These are phyloP conservation scores for Carex scoparia DNA, from an alignment of 176 grass and related monocot genomes.

Conservation along the genomic window DNA sequence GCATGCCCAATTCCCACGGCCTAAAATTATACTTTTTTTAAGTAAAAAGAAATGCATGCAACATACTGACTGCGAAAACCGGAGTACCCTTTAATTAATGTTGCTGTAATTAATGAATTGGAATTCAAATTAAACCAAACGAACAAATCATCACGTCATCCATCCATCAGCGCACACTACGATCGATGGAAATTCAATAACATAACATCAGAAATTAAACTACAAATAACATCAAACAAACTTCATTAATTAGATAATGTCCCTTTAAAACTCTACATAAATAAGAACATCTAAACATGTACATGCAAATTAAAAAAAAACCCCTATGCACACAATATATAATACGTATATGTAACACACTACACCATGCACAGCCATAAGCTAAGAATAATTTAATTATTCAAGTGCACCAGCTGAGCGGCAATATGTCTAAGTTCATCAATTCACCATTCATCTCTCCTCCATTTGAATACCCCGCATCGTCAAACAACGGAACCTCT, in stretches of 20 bases:
- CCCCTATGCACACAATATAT: background rate
- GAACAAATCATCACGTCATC: background rate
- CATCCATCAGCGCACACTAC: background rate
- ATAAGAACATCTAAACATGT: constrained; percentile 17
- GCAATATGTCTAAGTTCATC: constrained; percentile 17
- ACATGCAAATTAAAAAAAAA: background rate
- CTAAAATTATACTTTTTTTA: no score
- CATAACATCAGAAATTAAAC: background rate
- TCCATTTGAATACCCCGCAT: background rate
- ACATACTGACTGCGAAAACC: no score
- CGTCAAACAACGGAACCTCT: constrained; percentile 61
- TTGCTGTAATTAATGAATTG: background rate
- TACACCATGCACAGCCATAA: background rate
- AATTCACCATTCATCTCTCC: constrained; percentile 10
- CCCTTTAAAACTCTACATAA: constrained; percentile 1
- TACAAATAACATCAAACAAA: constrained; percentile 1
- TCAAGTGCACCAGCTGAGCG: constrained; percentile 16
- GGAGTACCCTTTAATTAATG: background rate
- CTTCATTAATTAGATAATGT: background rate
- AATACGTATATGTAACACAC: background rate
- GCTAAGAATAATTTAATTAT: background rate
- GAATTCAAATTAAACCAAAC: background rate
- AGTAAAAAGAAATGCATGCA: no score
- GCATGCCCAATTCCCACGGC: no score
- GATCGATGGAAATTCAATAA: background rate